Conservation (phyloP, 2,329 filamentous ascomycete species). For the Aspergillus costaricaensis region DNA sequence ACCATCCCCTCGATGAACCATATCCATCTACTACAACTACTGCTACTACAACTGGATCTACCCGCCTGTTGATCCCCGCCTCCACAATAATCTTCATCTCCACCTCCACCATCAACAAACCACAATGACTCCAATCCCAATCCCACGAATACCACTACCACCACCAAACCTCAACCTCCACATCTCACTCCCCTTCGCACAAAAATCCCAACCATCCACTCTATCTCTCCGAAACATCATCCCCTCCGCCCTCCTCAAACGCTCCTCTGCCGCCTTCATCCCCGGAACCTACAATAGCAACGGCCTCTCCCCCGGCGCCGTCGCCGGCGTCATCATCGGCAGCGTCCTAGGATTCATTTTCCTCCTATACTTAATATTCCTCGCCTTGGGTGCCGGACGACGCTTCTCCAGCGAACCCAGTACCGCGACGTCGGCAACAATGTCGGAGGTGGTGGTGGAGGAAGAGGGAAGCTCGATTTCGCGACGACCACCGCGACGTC, state of each 20-base stretch:
- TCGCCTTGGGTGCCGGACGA: constrained; percentile 50
- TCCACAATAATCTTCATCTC: neutral
- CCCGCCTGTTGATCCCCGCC: neutral
- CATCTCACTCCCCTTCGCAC: neutral
- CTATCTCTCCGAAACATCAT: neutral
- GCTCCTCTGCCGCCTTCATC: constrained; percentile 50
- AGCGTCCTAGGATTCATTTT: constrained; percentile 55
- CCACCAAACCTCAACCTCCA: neutral
- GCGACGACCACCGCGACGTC: constrained; percentile 11
- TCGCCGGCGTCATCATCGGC: constrained; percentile 60
- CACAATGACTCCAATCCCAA: neutral
- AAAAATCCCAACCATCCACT: neutral
- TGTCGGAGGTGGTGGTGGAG: constrained; percentile 26
- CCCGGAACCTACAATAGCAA: constrained; percentile 61
- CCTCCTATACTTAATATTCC: constrained; percentile 55
- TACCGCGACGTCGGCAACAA: constrained; percentile 30
- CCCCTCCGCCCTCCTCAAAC: neutral
- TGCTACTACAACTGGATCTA: neutral
- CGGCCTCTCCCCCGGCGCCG: constrained; percentile 57
- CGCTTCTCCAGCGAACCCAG: constrained; percentile 28
- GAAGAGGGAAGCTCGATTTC: neutral
- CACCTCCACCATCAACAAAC: neutral
- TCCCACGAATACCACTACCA: neutral
- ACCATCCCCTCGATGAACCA: neutral
- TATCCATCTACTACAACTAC: neutral